phyloP scores from a whole-genome alignment of 371 early-diverging fungal genomes.

The Blakeslea trispora region DNA sequence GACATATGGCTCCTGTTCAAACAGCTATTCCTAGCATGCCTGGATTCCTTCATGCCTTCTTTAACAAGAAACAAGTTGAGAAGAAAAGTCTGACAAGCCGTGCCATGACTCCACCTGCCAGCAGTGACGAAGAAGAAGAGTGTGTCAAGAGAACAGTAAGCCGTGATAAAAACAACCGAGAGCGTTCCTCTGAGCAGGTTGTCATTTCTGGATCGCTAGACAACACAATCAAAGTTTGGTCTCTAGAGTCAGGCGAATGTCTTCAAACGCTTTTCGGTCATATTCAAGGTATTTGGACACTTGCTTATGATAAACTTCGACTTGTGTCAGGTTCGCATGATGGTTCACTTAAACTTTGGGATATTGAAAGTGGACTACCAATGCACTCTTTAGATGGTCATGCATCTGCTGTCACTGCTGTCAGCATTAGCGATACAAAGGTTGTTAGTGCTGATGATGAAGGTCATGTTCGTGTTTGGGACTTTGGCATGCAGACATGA shows the following conservation, averaged over 20 bases:
- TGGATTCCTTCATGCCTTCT: constrained; percentile 41
- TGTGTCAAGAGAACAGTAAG: constrained; percentile 71
- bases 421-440: constrained; percentile 79
- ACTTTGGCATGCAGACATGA: constrained; percentile 47
- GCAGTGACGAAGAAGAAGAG: constrained; percentile 18
- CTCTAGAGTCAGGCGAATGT: constrained; percentile 75
- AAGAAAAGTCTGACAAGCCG: background rate
- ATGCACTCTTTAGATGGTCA: constrained; percentile 68
- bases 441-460: constrained; percentile 83
- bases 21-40: constrained; percentile 54
- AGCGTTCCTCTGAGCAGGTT: constrained; percentile 36
- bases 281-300: constrained; percentile 82
- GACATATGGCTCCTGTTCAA: constrained; percentile 81
- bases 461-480: constrained; percentile 74
- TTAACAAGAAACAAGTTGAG: constrained; percentile 7
- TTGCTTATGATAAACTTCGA: constrained; percentile 83
- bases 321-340: constrained; percentile 89
- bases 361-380: constrained; percentile 76
- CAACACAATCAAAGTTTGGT: constrained; percentile 87
- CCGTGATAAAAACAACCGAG: too few species aligned
- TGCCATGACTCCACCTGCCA: constrained; percentile 6
- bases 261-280: constrained; percentile 85
- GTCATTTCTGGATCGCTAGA: constrained; percentile 86
- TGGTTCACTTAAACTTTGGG: constrained; percentile 88
- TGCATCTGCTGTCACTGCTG: constrained; percentile 66